phyloP scores from a whole-genome alignment of 2,329 filamentous ascomycete species.

The Helicocarpus griseus region DNA sequence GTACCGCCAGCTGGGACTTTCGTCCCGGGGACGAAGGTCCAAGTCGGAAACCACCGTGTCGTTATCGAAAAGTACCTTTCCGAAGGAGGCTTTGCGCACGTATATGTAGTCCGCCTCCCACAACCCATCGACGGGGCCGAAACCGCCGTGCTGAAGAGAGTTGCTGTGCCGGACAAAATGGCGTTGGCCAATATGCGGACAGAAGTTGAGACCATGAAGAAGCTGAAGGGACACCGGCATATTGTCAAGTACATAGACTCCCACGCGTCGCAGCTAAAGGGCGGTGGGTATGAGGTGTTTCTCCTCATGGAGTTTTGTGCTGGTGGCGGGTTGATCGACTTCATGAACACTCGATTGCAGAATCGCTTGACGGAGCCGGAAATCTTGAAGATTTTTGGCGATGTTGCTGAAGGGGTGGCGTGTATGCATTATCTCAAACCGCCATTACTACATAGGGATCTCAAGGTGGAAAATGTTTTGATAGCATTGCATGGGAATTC shows the following conservation, averaged over 20 bases:
- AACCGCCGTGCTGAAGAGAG: slow-evolving; percentile 79
- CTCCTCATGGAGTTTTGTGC: slow-evolving; percentile 96
- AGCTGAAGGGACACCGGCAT: slow-evolving; percentile 87
- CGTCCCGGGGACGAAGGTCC: slow-evolving; percentile 86
- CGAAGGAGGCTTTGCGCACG: slow-evolving; percentile 95
- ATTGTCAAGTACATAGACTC: slow-evolving; percentile 99
- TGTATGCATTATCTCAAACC: slow-evolving; percentile 99
- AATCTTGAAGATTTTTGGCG: slow-evolving; percentile 92
- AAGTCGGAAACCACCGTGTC: slow-evolving; percentile 85
- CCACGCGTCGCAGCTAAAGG: slow-evolving; percentile 86
- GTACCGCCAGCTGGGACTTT: slow-evolving; percentile 69
- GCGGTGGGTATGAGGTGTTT: slow-evolving; percentile 94
- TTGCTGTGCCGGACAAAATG: slow-evolving; percentile 93
- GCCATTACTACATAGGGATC: slow-evolving; percentile 78
- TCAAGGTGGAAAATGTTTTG: slow-evolving; percentile 97
- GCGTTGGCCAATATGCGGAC: slow-evolving; percentile 91
- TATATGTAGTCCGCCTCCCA: slow-evolving; percentile 87
- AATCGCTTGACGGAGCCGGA: slow-evolving; percentile 95
- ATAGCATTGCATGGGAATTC: slow-evolving; percentile 62
- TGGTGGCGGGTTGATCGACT: slow-evolving; percentile 93
- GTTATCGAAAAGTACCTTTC: slow-evolving; percentile 96
- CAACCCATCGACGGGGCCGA: slow-evolving; percentile 68
- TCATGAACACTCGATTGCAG: slow-evolving; percentile 97
- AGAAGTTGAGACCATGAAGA: slow-evolving; percentile 99
- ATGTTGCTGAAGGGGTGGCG: slow-evolving; percentile 90